Conservation (phyloP, 2,329 filamentous ascomycete species). For the Plenodomus tracheiphilus region DNA sequence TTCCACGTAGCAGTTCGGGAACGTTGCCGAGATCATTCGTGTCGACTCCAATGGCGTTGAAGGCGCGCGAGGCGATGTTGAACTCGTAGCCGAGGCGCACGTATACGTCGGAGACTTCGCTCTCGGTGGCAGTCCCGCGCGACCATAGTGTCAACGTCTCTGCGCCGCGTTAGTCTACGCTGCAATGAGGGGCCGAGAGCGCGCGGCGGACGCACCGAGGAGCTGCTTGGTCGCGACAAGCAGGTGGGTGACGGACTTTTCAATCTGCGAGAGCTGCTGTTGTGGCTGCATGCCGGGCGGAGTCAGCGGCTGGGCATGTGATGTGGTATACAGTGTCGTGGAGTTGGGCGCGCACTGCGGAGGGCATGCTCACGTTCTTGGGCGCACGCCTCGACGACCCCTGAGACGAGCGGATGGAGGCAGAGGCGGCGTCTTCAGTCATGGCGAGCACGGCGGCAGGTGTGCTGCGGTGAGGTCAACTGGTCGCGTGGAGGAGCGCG, state of each 20-base stretch:
- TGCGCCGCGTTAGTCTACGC: conserved; percentile 18
- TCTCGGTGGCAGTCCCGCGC: conserved; percentile 85
- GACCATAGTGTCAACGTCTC: conserved; percentile 99
- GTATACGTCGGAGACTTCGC: conserved; percentile 96
- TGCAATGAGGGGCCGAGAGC: conserved; percentile 4
- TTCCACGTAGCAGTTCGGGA: conserved; percentile 84
- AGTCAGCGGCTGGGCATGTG: conserved; percentile 17
- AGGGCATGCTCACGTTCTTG: conserved; percentile 40
- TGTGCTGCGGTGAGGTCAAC: conserved; percentile 17
- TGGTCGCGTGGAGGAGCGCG: conserved; percentile 13
- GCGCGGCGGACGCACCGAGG: conserved; percentile 51
- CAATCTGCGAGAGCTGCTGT: conserved; percentile 89
- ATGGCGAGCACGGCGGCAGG: conserved; percentile 23
- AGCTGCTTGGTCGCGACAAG: conserved; percentile 97
- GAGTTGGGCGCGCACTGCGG: conserved; percentile 8
- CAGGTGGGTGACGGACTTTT: conserved; percentile 92
- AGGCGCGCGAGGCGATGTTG: conserved; percentile 97
- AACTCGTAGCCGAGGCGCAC: conserved; percentile 97
- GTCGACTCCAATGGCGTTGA: conserved; percentile 95
- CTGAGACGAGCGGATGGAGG: conserved; percentile 36
- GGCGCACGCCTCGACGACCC: conserved; percentile 52
- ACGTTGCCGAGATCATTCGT: conserved; percentile 93
- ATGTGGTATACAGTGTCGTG: conserved; percentile 1
- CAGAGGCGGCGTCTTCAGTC: conserved; percentile 28
- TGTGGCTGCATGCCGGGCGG: conserved; percentile 56